A percentile compares a stretch with the other conserved stretches of the same genome.
These are phyloP conservation scores for Durio zibethinus DNA, from an alignment of 345 rosid species.

Conservation along the genomic window DNA sequence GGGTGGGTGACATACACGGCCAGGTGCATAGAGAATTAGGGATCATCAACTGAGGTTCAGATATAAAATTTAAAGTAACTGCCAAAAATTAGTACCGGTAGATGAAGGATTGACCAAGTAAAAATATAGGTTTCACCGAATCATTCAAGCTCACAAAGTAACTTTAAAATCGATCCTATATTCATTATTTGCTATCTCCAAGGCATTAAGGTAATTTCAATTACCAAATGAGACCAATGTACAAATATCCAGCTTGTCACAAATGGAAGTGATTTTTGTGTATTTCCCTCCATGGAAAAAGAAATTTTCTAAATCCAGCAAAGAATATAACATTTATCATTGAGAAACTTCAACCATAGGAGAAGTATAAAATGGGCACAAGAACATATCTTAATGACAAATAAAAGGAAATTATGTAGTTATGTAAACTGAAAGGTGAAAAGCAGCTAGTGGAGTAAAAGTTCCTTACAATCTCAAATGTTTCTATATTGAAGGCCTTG, in stretches of 20 bases:
- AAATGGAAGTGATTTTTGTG: background rate
- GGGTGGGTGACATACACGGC: background rate
- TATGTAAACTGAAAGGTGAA: slow-evolving; percentile 10
- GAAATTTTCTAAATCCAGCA: background rate
- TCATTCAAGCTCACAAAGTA: background rate
- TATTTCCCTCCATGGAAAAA: background rate
- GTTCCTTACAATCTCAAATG: slow-evolving; percentile 66
- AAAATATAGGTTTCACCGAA: background rate
- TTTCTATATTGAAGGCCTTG: slow-evolving; percentile 71
- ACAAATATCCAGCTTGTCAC: background rate
- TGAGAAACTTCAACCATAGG: background rate
- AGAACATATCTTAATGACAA: background rate
- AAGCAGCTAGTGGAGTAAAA: background rate
- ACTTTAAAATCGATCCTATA: background rate
- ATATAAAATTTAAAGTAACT: background rate
- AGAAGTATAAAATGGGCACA: background rate
- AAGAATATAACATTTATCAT: background rate
- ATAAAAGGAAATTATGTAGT: background rate
- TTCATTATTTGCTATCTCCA: background rate
- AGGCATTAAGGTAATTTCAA: background rate
- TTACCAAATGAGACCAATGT: slow-evolving; percentile 1
- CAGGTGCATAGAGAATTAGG: background rate
- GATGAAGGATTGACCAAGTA: background rate
- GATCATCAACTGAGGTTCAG: background rate
- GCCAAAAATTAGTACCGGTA: background rate